Conservation (phyloP, 164 flowering plant species). For the Cinnamomum chago region DNA sequence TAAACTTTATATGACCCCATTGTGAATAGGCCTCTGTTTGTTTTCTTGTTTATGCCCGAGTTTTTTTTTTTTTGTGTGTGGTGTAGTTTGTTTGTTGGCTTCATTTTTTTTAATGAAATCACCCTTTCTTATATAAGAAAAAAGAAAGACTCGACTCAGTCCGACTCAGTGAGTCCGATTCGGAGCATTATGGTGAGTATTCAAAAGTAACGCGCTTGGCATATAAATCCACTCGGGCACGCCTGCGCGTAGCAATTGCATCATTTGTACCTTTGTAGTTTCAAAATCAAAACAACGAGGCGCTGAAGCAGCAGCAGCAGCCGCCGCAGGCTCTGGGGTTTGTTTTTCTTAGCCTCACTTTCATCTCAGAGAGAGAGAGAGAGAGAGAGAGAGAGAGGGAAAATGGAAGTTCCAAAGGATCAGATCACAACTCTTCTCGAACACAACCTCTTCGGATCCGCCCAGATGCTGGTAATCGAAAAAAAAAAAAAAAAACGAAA, state of each 20-base stretch:
- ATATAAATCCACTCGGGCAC: neutral
- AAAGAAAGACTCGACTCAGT: neutral
- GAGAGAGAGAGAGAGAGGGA: neutral
- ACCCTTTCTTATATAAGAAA: no score
- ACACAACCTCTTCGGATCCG: conserved; percentile 65
- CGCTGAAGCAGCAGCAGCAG: neutral
- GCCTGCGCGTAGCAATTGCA: neutral
- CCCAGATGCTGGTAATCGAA: conserved; percentile 62
- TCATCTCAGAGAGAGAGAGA: no score
- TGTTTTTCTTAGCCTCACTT: no score
- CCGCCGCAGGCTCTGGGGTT: neutral
- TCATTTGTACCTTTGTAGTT: neutral
- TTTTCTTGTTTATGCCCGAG: no score
- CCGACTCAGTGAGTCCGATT: no score
- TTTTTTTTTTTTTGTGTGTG: no score
- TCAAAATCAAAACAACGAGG: neutral
- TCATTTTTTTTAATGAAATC: no score
- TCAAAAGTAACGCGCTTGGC: neutral
- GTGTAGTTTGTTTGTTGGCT: no score
- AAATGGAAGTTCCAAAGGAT: conserved; percentile 76
- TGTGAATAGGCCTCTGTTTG: no score
- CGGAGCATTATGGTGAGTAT: neutral
- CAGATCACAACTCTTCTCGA: conserved; percentile 74
- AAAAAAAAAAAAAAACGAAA: neutral
- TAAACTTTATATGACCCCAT: no score